These are phyloP conservation scores for Imleria badia DNA, from an alignment of 768 basidiomycete genomes.

Conservation along the genomic window DNA sequence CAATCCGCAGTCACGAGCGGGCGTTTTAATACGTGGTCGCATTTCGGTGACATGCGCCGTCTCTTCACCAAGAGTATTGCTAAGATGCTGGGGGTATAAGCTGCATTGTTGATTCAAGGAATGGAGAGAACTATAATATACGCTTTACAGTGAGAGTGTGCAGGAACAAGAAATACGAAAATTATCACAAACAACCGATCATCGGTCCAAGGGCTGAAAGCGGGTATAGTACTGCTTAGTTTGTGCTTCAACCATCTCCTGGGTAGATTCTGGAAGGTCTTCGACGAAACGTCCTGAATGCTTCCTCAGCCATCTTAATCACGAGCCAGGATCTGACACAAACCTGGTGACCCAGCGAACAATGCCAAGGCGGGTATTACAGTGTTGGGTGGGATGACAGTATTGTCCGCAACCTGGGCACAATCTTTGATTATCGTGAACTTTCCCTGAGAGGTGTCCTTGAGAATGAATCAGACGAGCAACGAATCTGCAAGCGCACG, in stretches of 20 bases:
- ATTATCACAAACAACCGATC: neutral
- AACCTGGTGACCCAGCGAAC: slow-evolving; percentile 90
- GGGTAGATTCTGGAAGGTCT: slow-evolving; percentile 91
- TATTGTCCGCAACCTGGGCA: slow-evolving; percentile 84
- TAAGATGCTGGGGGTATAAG: neutral
- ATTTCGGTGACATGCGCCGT: neutral
- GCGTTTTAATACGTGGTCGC: neutral
- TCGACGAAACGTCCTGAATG: slow-evolving; percentile 70
- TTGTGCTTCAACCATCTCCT: slow-evolving; percentile 83
- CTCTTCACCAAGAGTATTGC: neutral
- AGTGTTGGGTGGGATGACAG: slow-evolving; percentile 87
- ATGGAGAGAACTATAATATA: slow-evolving; percentile 2
- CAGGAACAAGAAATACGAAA: neutral
- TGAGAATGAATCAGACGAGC: slow-evolving; percentile 2
- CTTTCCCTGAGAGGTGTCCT: slow-evolving; percentile 63
- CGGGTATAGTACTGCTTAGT: slow-evolving; percentile 86
- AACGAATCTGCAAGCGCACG: slow-evolving; percentile 44
- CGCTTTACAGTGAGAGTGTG: slow-evolving; percentile 2
- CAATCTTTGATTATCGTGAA: slow-evolving; percentile 97
- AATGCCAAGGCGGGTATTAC: slow-evolving; percentile 86
- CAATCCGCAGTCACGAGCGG: neutral
- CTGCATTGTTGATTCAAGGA: neutral
- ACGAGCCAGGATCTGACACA: slow-evolving; percentile 13
- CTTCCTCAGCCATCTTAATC: neutral
- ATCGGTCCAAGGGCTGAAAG: slow-evolving; percentile 63